Evolutionary conservation across 1,284 basidiomycete species (phyloP).

Genomic region (Ceratobasidium sp.): DNA sequence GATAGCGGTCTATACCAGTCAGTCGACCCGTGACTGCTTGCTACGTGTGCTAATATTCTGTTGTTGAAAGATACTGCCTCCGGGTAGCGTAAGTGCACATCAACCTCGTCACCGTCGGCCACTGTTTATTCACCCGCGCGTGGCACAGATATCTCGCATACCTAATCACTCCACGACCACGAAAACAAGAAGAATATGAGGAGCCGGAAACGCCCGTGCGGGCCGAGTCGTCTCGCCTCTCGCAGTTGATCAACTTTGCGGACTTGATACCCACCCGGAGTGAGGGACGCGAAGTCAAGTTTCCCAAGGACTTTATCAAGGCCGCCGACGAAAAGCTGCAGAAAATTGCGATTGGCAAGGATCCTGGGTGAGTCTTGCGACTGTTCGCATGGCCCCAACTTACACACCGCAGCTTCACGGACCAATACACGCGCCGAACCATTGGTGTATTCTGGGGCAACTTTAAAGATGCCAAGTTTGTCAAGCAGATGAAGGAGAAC

Average conservation of each 20-base stretch:
- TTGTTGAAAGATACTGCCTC: slow-evolving; percentile 10
- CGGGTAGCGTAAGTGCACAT: slow-evolving; percentile 45
- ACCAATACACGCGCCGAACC: slow-evolving; percentile 84
- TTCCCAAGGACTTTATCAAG: slow-evolving; percentile 91
- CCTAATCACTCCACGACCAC: slow-evolving; percentile 61
- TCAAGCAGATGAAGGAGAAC: slow-evolving; percentile 91
- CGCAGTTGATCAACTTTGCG: slow-evolving; percentile 63
- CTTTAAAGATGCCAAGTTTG: slow-evolving; percentile 82
- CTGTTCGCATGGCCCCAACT: background rate
- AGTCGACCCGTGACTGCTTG: slow-evolving; percentile 46
- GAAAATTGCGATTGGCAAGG: slow-evolving; percentile 89
- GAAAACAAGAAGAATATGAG: slow-evolving; percentile 34
- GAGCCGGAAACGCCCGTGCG: slow-evolving; percentile 57
- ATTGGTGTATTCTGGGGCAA: slow-evolving; percentile 91
- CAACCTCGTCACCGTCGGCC: slow-evolving; percentile 61
- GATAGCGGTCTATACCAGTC: slow-evolving; percentile 85
- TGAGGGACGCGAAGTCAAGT: slow-evolving; percentile 83
- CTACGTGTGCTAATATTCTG: slow-evolving; percentile 22
- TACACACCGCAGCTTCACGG: slow-evolving; percentile 69
- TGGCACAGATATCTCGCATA: slow-evolving; percentile 66
- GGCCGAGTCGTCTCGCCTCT: slow-evolving; percentile 65
- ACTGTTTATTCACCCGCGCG: slow-evolving; percentile 38
- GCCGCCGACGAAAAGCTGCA: slow-evolving; percentile 85
- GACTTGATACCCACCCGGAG: slow-evolving; percentile 69
- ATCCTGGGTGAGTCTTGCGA: slow-evolving; percentile 68